Evolutionary conservation across 306 rosid genomes (phyloP).

Genomic region (Acmispon strigosus): DNA sequence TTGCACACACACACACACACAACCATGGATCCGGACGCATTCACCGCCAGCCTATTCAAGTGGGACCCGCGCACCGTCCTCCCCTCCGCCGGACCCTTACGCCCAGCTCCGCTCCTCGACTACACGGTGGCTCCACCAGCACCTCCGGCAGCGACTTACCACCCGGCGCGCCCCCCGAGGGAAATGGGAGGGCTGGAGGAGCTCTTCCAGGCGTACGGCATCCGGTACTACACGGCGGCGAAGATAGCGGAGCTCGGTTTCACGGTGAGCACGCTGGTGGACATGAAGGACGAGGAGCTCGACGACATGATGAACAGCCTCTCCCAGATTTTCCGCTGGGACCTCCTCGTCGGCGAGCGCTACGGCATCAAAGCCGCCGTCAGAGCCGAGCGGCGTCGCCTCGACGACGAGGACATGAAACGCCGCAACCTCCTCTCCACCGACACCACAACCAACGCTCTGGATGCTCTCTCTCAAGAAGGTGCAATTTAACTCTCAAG

Average conservation of each 20-base stretch:
- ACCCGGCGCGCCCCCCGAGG: conserved; percentile 21
- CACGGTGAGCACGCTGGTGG: conserved; percentile 71
- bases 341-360: conserved; percentile 83
- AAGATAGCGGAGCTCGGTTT: conserved; percentile 91
- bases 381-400: conserved; percentile 75
- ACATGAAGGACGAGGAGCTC: conserved; percentile 87
- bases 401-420: conserved; percentile 61
- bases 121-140: conserved; percentile 24
- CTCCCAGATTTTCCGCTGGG: conserved; percentile 77
- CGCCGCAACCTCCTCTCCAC: conserved; percentile 45
- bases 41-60: conserved; percentile 69
- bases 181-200: conserved; percentile 72
- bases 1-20: too few species aligned
- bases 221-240: conserved; percentile 74
- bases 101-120: conserved; percentile 30
- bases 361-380: conserved; percentile 93
- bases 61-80: conserved; percentile 78
- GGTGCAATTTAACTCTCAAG: conserved; percentile 30
- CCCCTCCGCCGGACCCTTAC: conserved; percentile 8
- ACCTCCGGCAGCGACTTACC: not conserved
- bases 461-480: conserved; percentile 90
- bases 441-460: conserved; percentile 52
- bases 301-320: conserved; percentile 97
- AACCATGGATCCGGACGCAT: conserved; percentile 74
- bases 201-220: conserved; percentile 79